Base-by-base conservation (phyloP, 164 flowering plant genomes). In the Vitis rupestris region DNA sequence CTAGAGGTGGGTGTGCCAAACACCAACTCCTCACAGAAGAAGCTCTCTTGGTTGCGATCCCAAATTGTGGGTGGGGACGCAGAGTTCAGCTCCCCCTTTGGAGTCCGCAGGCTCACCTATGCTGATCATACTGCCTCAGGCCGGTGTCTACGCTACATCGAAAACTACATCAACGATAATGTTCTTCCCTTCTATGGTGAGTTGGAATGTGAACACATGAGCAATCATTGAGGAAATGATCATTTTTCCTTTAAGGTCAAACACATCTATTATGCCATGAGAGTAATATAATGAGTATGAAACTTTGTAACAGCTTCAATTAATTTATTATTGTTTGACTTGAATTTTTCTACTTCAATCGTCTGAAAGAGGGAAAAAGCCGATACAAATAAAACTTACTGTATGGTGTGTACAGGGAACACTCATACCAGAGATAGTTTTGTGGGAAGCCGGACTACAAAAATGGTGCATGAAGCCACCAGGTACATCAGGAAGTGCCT, bases 51-150 rank as follows among this genome's bases (percentile, higher is more conserved):
- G 92, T 19, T 88, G 57, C 72, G 83, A 1, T 79, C 85, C 10
- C 86, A 88, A 44, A 75, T 86, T 69, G 75, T 86, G 3, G 90
- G 92, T 1, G 63, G 48, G 5, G 74, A 74, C 23, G 73, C 69
- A 0, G 83, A 80, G 50, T 82, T 83, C 37, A 66, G 74, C 13
- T 70, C 90, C 11, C 85, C 88, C 0, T 84, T 82, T 65, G 92
- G 90, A 9, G 72, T 55, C 53, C 70, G 92, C 57, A 62, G 62
- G 70, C 70, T 88, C 19, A 82, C 79, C 2, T 88, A 88, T 61
- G 88, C 87, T 27, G 92, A 88, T 72, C 84, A 80, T 49, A 86
- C 89, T 27, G 92, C 92, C 59, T 72, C 88, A 10, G 92, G 87
- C 30, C 76, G 87, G 8, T 75, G 76, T 23, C 84, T 86, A 58